Conservation (phyloP, 441 rosid species). For the Erysimum pusillum region DNA sequence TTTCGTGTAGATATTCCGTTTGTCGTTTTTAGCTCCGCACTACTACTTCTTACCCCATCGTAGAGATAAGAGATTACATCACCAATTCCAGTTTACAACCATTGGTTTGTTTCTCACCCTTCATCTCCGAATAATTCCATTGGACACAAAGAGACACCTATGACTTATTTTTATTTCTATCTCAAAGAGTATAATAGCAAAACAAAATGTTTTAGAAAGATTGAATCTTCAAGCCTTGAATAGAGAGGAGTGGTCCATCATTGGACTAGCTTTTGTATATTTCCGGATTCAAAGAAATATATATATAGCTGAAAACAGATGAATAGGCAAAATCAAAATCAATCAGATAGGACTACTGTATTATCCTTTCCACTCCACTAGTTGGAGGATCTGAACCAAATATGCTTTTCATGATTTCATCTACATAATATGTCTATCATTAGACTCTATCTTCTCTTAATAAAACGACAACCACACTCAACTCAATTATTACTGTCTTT, state of each 20-base stretch:
- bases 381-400: conserved; percentile 24
- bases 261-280: conserved; percentile 1
- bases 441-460: conserved; percentile 23
- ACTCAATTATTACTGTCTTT: conserved; percentile 6
- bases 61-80: conserved; percentile 33
- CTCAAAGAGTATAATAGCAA: not conserved
- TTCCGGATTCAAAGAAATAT: not conserved
- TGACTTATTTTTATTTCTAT: not conserved
- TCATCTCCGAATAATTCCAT: not conserved
- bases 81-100: conserved; percentile 20
- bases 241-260: conserved; percentile 31
- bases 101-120: not conserved
- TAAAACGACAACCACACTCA: conserved; percentile 2
- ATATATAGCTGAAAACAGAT: not conserved
- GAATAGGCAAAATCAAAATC: conserved; percentile 32
- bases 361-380: conserved; percentile 21
- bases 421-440: not conserved
- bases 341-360: conserved; percentile 28
- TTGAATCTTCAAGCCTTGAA: not conserved
- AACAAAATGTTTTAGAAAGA: not conserved
- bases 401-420: conserved; percentile 22
- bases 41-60: conserved; percentile 13
- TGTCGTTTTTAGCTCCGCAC: conserved; percentile 35
- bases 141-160: not conserved
- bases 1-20: conserved; percentile 26